Percentiles rank a stretch among this genome's conserved stretches.
Evolutionary conservation across 345 rosid genomes (phyloP).

Genomic region (Bruguiera parviflora): DNA sequence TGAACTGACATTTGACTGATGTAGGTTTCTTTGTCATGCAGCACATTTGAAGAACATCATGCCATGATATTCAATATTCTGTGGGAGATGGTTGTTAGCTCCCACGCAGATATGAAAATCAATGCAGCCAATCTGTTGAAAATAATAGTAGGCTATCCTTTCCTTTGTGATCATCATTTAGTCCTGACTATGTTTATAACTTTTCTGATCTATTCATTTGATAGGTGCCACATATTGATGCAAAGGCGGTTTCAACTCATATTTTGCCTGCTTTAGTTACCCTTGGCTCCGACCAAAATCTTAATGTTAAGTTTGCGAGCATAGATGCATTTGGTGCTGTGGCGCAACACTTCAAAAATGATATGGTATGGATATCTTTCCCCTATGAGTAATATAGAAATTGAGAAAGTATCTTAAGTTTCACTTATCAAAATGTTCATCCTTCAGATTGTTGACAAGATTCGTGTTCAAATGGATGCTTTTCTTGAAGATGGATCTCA

Average conservation of each 20-base stretch:
- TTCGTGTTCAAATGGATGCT: conserved; percentile 98
- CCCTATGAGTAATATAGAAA: conserved; percentile 3
- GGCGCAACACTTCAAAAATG: conserved; percentile 89
- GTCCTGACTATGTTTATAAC: neutral
- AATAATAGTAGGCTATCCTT: conserved; percentile 60
- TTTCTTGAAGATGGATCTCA: conserved; percentile 98
- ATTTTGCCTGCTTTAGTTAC: conserved; percentile 90
- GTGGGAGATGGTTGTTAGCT: conserved; percentile 98
- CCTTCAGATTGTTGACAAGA: conserved; percentile 91
- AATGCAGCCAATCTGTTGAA: conserved; percentile 73
- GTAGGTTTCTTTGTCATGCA: conserved; percentile 37
- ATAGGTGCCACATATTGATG: conserved; percentile 78
- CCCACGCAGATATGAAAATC: conserved; percentile 69
- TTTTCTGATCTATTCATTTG: conserved; percentile 16
- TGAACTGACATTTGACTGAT: conserved; percentile 21
- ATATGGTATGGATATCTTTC: conserved; percentile 47
- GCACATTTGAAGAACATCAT: conserved; percentile 82
- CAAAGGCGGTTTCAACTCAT: conserved; percentile 76
- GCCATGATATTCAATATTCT: conserved; percentile 69
- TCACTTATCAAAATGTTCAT: conserved; percentile 21
- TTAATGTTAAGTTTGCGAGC: conserved; percentile 87
- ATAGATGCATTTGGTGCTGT: conserved; percentile 97
- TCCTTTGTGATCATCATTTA: conserved; percentile 17
- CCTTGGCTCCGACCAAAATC: conserved; percentile 93
- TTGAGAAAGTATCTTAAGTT: neutral